A percentile compares a stretch with the other conserved stretches of the same genome.
Conservation (phyloP, 108 stramenopile genomes). For the Parmales sp. region DNA sequence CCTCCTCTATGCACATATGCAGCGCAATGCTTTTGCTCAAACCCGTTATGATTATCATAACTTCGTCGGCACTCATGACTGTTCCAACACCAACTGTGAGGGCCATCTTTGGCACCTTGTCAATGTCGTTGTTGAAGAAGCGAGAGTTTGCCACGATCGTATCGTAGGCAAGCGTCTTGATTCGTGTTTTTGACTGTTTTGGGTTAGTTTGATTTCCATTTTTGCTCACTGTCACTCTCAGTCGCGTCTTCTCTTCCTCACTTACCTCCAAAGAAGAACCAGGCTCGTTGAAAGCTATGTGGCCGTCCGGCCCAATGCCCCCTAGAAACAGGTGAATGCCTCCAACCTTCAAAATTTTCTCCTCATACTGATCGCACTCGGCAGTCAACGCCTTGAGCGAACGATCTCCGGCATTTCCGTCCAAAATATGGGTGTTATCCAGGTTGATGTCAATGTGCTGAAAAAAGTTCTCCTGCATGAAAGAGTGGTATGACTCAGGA, state of each 20-base stretch:
- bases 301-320: slow-evolving; percentile 40
- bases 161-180: slow-evolving; percentile 27
- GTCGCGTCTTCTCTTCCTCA: too few relatives aligned
- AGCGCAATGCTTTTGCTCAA: slow-evolving; percentile 18
- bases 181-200: too few relatives aligned
- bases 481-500: slow-evolving; percentile 19
- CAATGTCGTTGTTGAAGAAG: slow-evolving; percentile 18
- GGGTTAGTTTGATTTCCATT: too few relatives aligned
- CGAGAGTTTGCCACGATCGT: slow-evolving; percentile 20
- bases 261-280: slow-evolving; percentile 28
- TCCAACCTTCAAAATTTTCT: slow-evolving; percentile 11
- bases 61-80: slow-evolving; percentile 17
- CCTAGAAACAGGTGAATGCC: slow-evolving; percentile 37
- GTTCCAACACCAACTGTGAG: slow-evolving; percentile 26
- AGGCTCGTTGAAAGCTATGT: slow-evolving; percentile 40
- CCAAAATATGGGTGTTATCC: slow-evolving; percentile 15
- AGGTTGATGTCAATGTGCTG: slow-evolving; percentile 20
- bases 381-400: neutral
- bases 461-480: slow-evolving; percentile 22
- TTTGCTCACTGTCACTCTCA: too few relatives aligned
- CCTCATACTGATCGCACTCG: slow-evolving; percentile 9
- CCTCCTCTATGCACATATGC: slow-evolving; percentile 20
- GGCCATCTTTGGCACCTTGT: slow-evolving; percentile 21
- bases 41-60: slow-evolving; percentile 15
- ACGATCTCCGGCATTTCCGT: slow-evolving; percentile 19